These are phyloP conservation scores for Phylloporus sp. DNA, from an alignment of 768 basidiomycete genomes.

Conservation along the genomic window DNA sequence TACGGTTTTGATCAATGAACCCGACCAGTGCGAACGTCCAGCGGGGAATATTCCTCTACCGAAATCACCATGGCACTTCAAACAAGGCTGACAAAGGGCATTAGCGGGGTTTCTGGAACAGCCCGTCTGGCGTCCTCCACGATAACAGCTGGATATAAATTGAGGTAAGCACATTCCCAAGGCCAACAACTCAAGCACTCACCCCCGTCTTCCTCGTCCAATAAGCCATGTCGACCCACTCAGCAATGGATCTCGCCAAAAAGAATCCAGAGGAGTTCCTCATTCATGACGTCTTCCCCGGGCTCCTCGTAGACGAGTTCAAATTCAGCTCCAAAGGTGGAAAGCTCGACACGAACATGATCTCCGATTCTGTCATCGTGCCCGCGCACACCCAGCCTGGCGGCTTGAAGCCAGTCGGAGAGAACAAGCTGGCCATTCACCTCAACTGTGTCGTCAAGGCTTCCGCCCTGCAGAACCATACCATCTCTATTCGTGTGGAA, in stretches of 20 bases:
- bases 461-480: not conserved
- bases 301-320: slow-evolving; percentile 3
- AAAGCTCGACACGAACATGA: slow-evolving; percentile 3
- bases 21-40: too few relatives aligned
- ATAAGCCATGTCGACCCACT: not conserved
- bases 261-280: not conserved
- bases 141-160: too few relatives aligned
- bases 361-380: slow-evolving; percentile 1
- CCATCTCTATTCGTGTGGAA: not conserved
- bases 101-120: too few relatives aligned
- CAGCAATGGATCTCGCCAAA: not conserved
- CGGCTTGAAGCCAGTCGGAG: not conserved
- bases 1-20: too few relatives aligned
- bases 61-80: too few relatives aligned
- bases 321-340: not conserved
- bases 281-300: not conserved
- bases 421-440: slow-evolving; percentile 4
- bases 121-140: too few relatives aligned
- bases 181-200: too few relatives aligned
- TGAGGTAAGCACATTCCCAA: too few relatives aligned
- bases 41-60: too few relatives aligned
- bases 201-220: too few relatives aligned
- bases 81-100: too few relatives aligned
- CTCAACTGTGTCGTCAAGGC: not conserved
- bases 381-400: not conserved